A percentile compares a stretch with the other conserved stretches of the same genome.
phyloP scores from a whole-genome alignment of 2,329 filamentous ascomycete genomes.

The Trichoderma gracile region DNA sequence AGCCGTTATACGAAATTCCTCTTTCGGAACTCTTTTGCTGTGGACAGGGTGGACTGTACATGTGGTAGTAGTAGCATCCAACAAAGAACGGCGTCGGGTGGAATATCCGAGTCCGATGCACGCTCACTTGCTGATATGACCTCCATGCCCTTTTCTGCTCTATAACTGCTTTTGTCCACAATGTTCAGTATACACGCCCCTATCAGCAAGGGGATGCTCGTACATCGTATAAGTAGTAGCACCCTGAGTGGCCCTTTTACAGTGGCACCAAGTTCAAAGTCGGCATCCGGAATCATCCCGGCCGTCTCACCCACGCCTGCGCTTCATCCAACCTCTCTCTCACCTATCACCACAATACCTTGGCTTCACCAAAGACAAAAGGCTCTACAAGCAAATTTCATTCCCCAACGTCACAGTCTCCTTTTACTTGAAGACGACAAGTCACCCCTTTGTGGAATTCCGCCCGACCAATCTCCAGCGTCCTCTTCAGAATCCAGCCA shows the following conservation, averaged over 20 bases:
- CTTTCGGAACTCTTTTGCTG: not conserved
- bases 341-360: not conserved
- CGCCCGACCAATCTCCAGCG: too few species aligned
- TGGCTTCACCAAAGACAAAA: too few species aligned
- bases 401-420: too few species aligned
- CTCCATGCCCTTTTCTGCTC: not conserved
- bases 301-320: not conserved
- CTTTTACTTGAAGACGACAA: too few species aligned
- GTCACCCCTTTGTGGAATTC: too few species aligned
- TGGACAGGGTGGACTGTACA: too few species aligned
- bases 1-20: conserved; percentile 10
- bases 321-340: not conserved
- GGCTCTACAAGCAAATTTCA: too few species aligned
- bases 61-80: not conserved
- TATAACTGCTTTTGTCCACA: too few species aligned
- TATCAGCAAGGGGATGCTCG: too few species aligned
- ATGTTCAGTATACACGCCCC: too few species aligned
- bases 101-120: conserved; percentile 5
- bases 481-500: not conserved
- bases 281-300: not conserved
- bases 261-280: not conserved
- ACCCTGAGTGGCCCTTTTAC: not conserved
- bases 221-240: too few species aligned
- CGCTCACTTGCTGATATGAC: not conserved
- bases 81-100: not conserved